These are phyloP conservation scores for Cladophialophora immunda DNA, from an alignment of 2,329 filamentous ascomycete genomes.

Conservation along the genomic window DNA sequence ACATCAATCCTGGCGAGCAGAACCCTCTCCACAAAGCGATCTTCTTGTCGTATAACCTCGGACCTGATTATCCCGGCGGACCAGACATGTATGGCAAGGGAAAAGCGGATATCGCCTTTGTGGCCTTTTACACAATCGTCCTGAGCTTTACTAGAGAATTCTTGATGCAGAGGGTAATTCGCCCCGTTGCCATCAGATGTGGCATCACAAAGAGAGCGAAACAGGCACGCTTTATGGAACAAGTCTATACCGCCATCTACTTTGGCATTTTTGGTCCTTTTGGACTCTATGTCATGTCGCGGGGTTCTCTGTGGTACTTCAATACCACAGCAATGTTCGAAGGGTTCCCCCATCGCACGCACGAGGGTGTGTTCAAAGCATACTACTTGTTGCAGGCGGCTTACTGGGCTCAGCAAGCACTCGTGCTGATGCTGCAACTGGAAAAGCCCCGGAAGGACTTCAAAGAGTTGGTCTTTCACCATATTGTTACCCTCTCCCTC, in stretches of 20 bases:
- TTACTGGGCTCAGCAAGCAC: constrained; percentile 89
- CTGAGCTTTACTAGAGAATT: constrained; percentile 89
- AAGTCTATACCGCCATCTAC: constrained; percentile 88
- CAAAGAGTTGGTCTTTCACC: constrained; percentile 85
- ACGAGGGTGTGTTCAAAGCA: constrained; percentile 81
- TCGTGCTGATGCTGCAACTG: constrained; percentile 80
- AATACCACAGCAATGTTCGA: constrained; percentile 86
- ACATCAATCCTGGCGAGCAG: constrained; percentile 73
- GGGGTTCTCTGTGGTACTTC: constrained; percentile 79
- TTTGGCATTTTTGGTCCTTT: constrained; percentile 79
- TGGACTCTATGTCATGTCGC: constrained; percentile 84
- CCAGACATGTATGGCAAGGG: constrained; percentile 81
- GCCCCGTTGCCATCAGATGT: constrained; percentile 72
- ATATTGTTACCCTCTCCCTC: constrained; percentile 80
- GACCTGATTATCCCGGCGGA: constrained; percentile 55
- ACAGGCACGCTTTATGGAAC: constrained; percentile 88
- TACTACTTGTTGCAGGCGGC: constrained; percentile 90
- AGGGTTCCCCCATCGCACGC: constrained; percentile 78
- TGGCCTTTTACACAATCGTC: constrained; percentile 82
- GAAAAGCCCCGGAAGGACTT: constrained; percentile 92
- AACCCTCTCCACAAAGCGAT: constrained; percentile 80
- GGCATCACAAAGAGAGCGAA: constrained; percentile 75
- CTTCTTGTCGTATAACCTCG: constrained; percentile 82
- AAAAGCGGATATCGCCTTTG: constrained; percentile 78
- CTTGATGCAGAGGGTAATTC: constrained; percentile 84